Percentiles rank a stretch among this genome's conserved stretches.
phyloP scores from a whole-genome alignment of 305 asterid species.

The Fraxinus angustifolia region DNA sequence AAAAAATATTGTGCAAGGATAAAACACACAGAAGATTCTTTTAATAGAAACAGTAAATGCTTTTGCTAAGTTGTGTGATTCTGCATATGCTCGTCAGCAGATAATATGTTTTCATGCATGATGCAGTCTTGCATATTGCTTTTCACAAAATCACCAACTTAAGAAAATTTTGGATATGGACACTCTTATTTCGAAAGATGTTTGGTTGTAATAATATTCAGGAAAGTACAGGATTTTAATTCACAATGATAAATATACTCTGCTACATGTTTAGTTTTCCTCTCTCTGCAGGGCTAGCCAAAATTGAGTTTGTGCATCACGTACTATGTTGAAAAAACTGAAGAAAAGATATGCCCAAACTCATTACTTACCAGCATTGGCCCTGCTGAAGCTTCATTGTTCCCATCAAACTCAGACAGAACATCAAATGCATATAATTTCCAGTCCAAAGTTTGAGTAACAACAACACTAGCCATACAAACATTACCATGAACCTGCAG shows the following conservation, averaged over 20 bases:
- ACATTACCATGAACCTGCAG: conserved; percentile 98
- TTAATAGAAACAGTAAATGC: neutral
- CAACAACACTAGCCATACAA: conserved; percentile 93
- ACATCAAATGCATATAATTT: conserved; percentile 96
- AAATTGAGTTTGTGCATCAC: conserved; percentile 14
- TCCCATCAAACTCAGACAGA: conserved; percentile 93
- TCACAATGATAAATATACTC: neutral
- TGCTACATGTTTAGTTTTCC: neutral
- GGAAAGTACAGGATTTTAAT: neutral
- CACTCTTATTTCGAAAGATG: neutral
- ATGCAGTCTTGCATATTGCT: neutral
- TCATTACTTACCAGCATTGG: conserved; percentile 81
- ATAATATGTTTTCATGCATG: conserved; percentile 3
- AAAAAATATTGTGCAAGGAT: neutral
- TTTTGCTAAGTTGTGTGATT: neutral
- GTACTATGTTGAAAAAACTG: conserved; percentile 7
- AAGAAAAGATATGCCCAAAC: conserved; percentile 20
- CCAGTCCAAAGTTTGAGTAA: conserved; percentile 96
- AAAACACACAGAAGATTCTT: neutral
- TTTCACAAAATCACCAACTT: neutral
- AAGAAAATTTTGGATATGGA: conserved; percentile 11
- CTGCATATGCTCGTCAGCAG: conserved; percentile 3
- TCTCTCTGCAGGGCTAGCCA: conserved; percentile 16
- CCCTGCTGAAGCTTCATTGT: conserved; percentile 70
- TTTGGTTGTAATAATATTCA: neutral